A percentile compares a stretch with the other conserved stretches of the same genome.
phyloP scores from a whole-genome alignment of 2,329 filamentous ascomycete genomes.

The Fusarium bulbicola region DNA sequence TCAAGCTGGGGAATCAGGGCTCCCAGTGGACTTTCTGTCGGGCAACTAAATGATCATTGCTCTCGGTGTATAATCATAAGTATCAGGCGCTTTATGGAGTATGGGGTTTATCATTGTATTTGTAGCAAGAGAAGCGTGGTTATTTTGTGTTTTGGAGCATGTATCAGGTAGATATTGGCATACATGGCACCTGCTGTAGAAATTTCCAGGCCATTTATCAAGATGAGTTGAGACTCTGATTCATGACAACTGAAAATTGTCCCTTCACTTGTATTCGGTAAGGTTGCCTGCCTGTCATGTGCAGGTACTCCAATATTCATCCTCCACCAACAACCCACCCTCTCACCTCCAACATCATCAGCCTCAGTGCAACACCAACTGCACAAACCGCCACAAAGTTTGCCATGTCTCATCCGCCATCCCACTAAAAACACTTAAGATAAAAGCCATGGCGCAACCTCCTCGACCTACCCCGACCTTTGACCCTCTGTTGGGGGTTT shows the following conservation, averaged over 20 bases:
- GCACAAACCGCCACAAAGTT: slow-evolving; percentile 4
- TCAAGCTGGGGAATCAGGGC: background rate
- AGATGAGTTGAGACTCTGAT: background rate
- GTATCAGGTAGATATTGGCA: slow-evolving; percentile 1
- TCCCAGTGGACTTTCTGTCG: background rate
- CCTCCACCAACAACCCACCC: background rate
- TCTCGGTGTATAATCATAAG: background rate
- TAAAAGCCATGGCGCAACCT: slow-evolving; percentile 24
- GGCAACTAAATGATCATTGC: background rate
- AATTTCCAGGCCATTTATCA: background rate
- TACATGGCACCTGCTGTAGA: background rate
- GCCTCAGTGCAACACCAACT: slow-evolving; percentile 7
- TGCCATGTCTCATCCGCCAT: background rate
- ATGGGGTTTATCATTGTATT: slow-evolving; percentile 3
- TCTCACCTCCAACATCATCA: slow-evolving; percentile 6
- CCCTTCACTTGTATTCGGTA: background rate
- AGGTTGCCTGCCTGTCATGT: background rate
- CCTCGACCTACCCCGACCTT: background rate
- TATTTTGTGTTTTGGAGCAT: background rate
- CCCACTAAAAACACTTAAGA: background rate
- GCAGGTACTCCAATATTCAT: slow-evolving; percentile 10
- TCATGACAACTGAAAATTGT: background rate
- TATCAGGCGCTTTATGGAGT: slow-evolving; percentile 22
- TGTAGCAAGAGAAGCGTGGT: background rate
- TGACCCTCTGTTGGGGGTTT: background rate